phyloP scores from a whole-genome alignment of 768 basidiomycete genomes.

The Auricularia sp. region DNA sequence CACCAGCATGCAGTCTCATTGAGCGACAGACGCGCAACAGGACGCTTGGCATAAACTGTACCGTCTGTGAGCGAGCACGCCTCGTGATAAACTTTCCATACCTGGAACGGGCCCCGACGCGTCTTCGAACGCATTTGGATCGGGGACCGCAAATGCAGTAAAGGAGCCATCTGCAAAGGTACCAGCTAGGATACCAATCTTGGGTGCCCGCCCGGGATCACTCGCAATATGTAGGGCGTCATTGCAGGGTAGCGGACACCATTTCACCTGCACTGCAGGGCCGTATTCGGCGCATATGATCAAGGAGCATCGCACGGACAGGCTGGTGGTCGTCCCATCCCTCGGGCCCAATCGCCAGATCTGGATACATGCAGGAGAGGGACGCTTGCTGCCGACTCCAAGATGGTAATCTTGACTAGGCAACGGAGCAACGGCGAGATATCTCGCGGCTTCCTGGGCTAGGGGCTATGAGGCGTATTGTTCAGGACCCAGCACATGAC shows the following conservation, averaged over 20 bases:
- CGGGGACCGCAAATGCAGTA: constrained; percentile 68
- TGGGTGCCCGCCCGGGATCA: constrained; percentile 23
- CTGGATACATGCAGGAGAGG: constrained; percentile 63
- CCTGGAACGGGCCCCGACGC: neutral
- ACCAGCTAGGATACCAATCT: constrained; percentile 76
- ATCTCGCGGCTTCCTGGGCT: constrained; percentile 41
- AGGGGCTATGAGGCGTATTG: constrained; percentile 3
- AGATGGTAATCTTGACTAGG: constrained; percentile 56
- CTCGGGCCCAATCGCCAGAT: constrained; percentile 57
- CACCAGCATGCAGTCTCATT: constrained; percentile 69
- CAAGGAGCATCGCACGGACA: constrained; percentile 67
- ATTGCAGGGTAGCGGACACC: constrained; percentile 86
- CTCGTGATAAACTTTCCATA: neutral
- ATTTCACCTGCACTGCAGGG: constrained; percentile 70
- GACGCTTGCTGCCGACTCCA: constrained; percentile 54
- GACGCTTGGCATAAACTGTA: constrained; percentile 28
- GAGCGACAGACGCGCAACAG: constrained; percentile 61
- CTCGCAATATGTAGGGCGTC: constrained; percentile 24
- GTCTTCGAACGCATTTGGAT: constrained; percentile 44
- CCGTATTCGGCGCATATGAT: constrained; percentile 78
- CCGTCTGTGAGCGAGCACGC: constrained; percentile 5
- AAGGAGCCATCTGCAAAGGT: constrained; percentile 83
- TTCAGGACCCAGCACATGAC: neutral
- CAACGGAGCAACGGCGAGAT: constrained; percentile 73
- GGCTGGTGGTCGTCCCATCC: constrained; percentile 16